A percentile compares a stretch with the other conserved stretches of the same genome.
Conservation (phyloP, 495 filamentous ascomycete genomes). For the Trichoderma reesei region DNA sequence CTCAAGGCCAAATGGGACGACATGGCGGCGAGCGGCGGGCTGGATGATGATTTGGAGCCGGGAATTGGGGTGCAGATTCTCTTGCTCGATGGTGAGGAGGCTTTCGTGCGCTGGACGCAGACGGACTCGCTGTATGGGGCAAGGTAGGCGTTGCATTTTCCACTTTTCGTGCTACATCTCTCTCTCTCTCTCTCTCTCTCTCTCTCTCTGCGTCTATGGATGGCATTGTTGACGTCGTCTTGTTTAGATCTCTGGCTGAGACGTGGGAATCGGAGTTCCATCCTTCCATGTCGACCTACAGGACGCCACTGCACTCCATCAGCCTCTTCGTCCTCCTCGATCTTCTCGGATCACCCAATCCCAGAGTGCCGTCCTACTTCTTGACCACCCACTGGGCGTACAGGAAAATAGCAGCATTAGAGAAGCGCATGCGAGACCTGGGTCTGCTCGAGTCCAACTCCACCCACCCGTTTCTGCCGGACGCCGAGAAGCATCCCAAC, state of each 20-base stretch:
- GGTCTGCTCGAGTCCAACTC: constrained; percentile 29
- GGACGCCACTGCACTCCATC: constrained; percentile 65
- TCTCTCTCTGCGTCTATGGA: too few relatives aligned
- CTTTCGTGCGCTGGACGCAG: constrained; percentile 68
- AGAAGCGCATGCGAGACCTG: constrained; percentile 55
- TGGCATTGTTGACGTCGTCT: constrained; percentile 10
- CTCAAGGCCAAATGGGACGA: constrained; percentile 71
- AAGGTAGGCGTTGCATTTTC: constrained; percentile 34
- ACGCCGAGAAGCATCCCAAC: constrained; percentile 43
- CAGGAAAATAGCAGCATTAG: constrained; percentile 53
- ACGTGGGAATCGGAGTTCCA: constrained; percentile 59
- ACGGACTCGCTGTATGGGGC: constrained; percentile 83
- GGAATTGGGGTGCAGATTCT: constrained; percentile 81
- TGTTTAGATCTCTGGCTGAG: constrained; percentile 55
- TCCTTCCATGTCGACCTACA: constrained; percentile 61
- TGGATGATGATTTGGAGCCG: constrained; percentile 46
- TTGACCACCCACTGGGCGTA: constrained; percentile 92
- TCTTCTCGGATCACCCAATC: constrained; percentile 63
- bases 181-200: too few relatives aligned
- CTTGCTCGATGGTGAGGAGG: constrained; percentile 90
- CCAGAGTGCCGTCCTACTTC: constrained; percentile 72
- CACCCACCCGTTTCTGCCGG: constrained; percentile 31
- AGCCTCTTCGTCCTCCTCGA: constrained; percentile 89
- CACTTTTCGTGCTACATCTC: background rate
- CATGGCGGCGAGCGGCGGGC: constrained; percentile 50